A percentile compares a stretch with the other conserved stretches of the same genome.
Evolutionary conservation across 2,329 filamentous ascomycete species (phyloP).

Genomic region (Paraphoma chrysanthemicola): DNA sequence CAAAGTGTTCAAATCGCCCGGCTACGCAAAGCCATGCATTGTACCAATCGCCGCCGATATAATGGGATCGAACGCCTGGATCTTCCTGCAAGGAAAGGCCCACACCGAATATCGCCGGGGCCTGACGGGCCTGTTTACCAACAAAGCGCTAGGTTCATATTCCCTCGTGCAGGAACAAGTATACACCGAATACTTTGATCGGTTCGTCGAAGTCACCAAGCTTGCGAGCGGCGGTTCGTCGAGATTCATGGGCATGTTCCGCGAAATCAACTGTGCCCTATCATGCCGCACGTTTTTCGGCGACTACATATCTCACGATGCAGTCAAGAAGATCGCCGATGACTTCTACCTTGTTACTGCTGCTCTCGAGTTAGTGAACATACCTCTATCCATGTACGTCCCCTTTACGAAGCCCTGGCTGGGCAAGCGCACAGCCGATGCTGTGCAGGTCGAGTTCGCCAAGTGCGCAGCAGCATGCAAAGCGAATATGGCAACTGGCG

Average conservation of each 20-base stretch:
- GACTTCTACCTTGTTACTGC: conserved; percentile 97
- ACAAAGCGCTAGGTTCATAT: conserved; percentile 82
- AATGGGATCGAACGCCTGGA: conserved; percentile 88
- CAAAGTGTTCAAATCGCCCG: conserved; percentile 92
- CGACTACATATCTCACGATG: conserved; percentile 87
- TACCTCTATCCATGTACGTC: conserved; percentile 79
- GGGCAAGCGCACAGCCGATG: conserved; percentile 90
- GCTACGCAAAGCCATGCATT: conserved; percentile 90
- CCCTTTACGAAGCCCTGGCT: conserved; percentile 96
- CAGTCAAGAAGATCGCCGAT: conserved; percentile 89
- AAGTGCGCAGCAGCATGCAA: conserved; percentile 93
- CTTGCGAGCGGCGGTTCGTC: conserved; percentile 73
- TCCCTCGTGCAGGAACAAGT: conserved; percentile 90
- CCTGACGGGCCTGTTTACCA: conserved; percentile 90
- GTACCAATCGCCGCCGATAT: conserved; percentile 95
- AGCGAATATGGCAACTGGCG: conserved; percentile 85
- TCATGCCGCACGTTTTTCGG: conserved; percentile 94
- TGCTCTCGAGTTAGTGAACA: conserved; percentile 94
- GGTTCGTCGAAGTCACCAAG: conserved; percentile 74
- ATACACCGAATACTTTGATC: conserved; percentile 82
- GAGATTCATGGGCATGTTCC: conserved; percentile 88
- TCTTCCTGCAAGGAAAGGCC: conserved; percentile 91
- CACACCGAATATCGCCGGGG: conserved; percentile 97
- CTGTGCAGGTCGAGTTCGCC: conserved; percentile 85
- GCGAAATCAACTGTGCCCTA: conserved; percentile 90